These are phyloP conservation scores for Centrapalus pauciflorus DNA, from an alignment of 129 eudicot species.

Conservation along the genomic window DNA sequence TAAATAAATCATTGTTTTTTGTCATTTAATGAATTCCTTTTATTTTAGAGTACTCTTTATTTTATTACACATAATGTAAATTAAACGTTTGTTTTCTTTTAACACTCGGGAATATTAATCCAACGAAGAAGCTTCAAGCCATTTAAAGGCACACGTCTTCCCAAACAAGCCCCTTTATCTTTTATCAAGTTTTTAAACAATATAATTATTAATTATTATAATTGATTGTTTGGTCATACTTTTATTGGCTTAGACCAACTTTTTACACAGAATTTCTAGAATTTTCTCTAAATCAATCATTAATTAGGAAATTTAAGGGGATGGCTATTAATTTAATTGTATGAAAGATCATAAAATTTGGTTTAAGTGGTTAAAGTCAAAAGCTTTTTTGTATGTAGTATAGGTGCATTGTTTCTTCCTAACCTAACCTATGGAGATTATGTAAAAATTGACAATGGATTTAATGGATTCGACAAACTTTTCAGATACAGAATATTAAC, in stretches of 20 bases:
- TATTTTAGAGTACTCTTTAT: no score
- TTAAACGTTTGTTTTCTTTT: no score
- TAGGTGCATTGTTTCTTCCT: no score
- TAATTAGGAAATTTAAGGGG: not conserved
- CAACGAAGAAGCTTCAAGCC: no score
- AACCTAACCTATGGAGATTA: no score
- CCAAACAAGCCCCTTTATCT: constrained; percentile 2
- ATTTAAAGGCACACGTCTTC: constrained; percentile 30
- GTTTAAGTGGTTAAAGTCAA: not conserved
- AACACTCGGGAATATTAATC: no score
- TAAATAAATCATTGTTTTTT: no score
- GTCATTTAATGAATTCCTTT: no score
- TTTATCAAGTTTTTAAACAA: not conserved
- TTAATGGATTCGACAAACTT: no score
- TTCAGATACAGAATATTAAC: no score
- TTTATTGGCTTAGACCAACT: constrained; percentile 13
- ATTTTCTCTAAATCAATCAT: not conserved
- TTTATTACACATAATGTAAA: no score
- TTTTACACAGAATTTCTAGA: constrained; percentile 6
- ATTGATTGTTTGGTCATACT: constrained; percentile 17
- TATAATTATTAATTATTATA: not conserved
- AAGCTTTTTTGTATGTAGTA: not conserved
- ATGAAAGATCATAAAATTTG: constrained; percentile 2
- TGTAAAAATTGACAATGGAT: no score
- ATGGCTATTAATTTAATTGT: constrained; percentile 7